phyloP scores from a whole-genome alignment of 257 asterid species.

The Solanum lycopersicoides region DNA sequence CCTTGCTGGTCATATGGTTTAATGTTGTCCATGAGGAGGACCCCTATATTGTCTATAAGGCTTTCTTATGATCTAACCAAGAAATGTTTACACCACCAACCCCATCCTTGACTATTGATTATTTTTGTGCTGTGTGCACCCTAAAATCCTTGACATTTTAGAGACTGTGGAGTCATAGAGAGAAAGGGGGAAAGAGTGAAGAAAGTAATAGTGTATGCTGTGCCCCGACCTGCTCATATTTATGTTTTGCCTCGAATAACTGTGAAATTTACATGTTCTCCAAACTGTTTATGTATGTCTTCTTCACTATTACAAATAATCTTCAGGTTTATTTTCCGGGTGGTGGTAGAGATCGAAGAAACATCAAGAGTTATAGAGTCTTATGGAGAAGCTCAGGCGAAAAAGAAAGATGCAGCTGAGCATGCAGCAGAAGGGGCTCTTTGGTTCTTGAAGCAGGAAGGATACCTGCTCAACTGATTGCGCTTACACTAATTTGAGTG shows the following conservation, averaged over 20 bases:
- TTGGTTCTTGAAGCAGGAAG: slow-evolving; percentile 57
- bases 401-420: slow-evolving; percentile 78
- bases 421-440: slow-evolving; percentile 74
- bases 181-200: not conserved
- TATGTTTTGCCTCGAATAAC: not conserved
- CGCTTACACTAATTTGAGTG: not conserved
- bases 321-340: slow-evolving; percentile 60
- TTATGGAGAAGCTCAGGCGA: slow-evolving; percentile 44
- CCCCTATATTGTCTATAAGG: not conserved
- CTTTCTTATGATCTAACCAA: not conserved
- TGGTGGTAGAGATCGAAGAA: slow-evolving; percentile 46
- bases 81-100: not conserved
- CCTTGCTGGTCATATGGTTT: not conserved
- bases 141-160: not conserved
- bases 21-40: not conserved
- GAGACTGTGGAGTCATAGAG: not conserved
- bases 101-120: not conserved
- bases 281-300: not conserved
- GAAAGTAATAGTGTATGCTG: not conserved
- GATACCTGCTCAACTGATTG: slow-evolving; percentile 20
- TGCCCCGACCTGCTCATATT: not conserved
- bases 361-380: slow-evolving; percentile 34
- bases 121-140: not conserved
- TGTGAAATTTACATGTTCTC: not conserved
- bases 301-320: not conserved